phyloP scores from a whole-genome alignment of 192 early-diverging fungal genomes.

The Umbelopsis vinacea region DNA sequence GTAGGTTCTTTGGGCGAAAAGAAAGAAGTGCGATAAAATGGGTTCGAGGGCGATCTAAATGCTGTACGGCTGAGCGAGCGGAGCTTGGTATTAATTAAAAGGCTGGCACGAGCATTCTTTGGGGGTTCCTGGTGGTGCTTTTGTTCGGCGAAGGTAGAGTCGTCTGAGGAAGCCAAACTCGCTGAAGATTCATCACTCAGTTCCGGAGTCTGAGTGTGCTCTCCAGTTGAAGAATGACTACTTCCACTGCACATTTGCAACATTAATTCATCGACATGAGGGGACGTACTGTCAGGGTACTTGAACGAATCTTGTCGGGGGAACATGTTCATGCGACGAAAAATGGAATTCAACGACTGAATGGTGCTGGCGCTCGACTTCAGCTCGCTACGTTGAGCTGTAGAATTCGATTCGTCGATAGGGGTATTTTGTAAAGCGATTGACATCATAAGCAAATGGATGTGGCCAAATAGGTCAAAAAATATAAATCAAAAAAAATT shows the following conservation, averaged over 20 bases:
- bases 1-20: background rate
- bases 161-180: background rate
- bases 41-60: slow-evolving; percentile 1
- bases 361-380: background rate
- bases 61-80: background rate
- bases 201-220: background rate
- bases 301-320: slow-evolving; percentile 9
- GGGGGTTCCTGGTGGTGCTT: background rate
- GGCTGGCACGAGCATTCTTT: background rate
- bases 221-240: background rate
- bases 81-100: slow-evolving; percentile 20
- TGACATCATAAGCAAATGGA: slow-evolving; percentile 8
- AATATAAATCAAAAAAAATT: background rate
- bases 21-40: background rate
- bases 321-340: slow-evolving; percentile 19
- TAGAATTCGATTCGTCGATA: background rate
- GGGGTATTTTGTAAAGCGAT: background rate
- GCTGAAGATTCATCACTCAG: background rate
- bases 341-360: slow-evolving; percentile 2
- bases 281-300: slow-evolving; percentile 16
- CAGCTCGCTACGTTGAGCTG: background rate
- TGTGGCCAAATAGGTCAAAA: background rate
- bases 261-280: slow-evolving; percentile 13
- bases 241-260: slow-evolving; percentile 7
- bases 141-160: background rate